phyloP scores from a whole-genome alignment of 805 yeast genomes.

The Candida ficus region DNA sequence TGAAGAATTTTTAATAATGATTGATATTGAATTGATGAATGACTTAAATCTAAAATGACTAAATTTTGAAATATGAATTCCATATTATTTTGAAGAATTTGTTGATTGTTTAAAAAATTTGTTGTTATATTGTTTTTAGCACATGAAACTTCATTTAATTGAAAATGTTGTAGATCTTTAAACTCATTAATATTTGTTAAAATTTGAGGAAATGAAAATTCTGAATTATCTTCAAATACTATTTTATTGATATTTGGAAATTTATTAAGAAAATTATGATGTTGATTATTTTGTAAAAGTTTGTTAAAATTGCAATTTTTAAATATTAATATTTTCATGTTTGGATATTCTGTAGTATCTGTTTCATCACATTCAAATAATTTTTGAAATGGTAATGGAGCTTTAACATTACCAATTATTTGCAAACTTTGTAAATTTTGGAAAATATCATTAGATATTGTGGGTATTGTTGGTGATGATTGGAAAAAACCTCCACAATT shows the following conservation, averaged over 20 bases:
- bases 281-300: conserved; percentile 14
- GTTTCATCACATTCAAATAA: conserved; percentile 13
- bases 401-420: conserved; percentile 17
- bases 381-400: conserved; percentile 16
- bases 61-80: conserved; percentile 13
- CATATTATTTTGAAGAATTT: conserved; percentile 6
- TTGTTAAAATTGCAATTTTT: conserved; percentile 20
- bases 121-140: conserved; percentile 4
- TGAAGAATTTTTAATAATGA: conserved; percentile 15
- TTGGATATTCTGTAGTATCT: conserved; percentile 12
- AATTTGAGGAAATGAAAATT: conserved; percentile 6
- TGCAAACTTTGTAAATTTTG: conserved; percentile 11
- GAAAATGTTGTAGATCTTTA: conserved; percentile 8
- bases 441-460: neutral
- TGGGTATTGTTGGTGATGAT: neutral
- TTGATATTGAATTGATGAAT: conserved; percentile 21
- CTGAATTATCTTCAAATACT: conserved; percentile 19
- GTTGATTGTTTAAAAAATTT: conserved; percentile 6
- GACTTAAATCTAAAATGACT: conserved; percentile 18
- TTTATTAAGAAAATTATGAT: conserved; percentile 20
- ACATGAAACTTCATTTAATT: conserved; percentile 7
- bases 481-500: conserved; percentile 6
- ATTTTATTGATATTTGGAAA: conserved; percentile 15
- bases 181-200: conserved; percentile 6
- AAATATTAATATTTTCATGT: conserved; percentile 13